phyloP scores from a whole-genome alignment of 345 rosid species.

The Arabidopsis suecica region DNA sequence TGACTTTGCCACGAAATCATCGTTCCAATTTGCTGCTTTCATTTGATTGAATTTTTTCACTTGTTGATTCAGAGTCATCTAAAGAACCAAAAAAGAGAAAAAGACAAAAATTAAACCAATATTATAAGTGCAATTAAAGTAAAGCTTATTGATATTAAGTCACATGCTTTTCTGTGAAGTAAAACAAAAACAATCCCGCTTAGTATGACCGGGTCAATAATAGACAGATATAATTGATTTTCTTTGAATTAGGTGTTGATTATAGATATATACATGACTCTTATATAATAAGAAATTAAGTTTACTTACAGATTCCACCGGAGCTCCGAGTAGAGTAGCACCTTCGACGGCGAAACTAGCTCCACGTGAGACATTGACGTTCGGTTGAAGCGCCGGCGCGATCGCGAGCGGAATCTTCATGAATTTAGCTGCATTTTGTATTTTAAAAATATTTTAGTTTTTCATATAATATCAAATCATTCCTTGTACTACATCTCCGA shows the following conservation, averaged over 20 bases:
- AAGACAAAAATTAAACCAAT: too few species aligned
- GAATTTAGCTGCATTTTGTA: conserved; percentile 31
- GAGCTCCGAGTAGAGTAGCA: conserved; percentile 46
- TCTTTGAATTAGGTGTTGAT: too few species aligned
- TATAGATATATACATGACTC: too few species aligned
- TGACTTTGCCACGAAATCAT: conserved; percentile 17
- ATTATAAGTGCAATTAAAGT: background rate
- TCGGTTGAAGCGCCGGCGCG: conserved; percentile 24
- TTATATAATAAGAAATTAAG: background rate
- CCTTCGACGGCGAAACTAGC: conserved; percentile 45
- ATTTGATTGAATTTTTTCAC: conserved; percentile 27
- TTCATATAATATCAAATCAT: background rate
- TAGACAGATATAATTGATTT: background rate
- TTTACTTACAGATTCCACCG: conserved; percentile 37
- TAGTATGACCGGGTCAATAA: background rate
- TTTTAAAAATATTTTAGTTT: background rate
- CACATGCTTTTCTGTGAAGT: background rate
- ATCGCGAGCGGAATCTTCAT: conserved; percentile 28
- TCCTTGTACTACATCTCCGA: background rate
- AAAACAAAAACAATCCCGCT: background rate
- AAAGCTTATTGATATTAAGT: background rate
- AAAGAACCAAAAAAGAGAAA: background rate
- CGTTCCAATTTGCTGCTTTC: conserved; percentile 40
- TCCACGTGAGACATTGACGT: conserved; percentile 41
- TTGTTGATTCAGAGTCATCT: conserved; percentile 41